A percentile compares a stretch with the other conserved stretches of the same genome.
Evolutionary conservation across 164 flowering plant species (phyloP).

Genomic region (Tetracentron sinense): DNA sequence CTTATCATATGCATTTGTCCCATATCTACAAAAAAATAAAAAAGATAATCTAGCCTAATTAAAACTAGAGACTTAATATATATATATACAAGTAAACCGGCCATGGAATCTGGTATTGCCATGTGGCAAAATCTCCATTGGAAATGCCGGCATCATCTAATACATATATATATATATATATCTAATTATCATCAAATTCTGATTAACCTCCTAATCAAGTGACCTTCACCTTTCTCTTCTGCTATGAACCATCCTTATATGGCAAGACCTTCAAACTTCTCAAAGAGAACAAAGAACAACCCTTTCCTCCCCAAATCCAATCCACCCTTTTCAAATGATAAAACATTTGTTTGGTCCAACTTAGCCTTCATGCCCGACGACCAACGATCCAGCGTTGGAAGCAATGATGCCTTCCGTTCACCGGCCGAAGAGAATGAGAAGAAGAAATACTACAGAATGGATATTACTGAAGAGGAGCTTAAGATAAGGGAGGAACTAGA

Average conservation of each 20-base stretch:
- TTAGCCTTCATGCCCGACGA: conserved; percentile 5
- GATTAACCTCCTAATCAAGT: background rate
- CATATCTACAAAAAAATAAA: too few species aligned
- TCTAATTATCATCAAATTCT: background rate
- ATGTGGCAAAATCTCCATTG: background rate
- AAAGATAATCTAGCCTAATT: background rate
- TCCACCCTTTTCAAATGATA: background rate
- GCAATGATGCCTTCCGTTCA: background rate
- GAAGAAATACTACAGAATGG: background rate
- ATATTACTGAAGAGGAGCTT: conserved; percentile 3
- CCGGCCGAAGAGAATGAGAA: background rate
- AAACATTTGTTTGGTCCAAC: conserved; percentile 2
- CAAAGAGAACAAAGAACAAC: background rate
- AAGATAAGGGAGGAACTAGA: background rate
- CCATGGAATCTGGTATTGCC: background rate
- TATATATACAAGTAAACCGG: background rate
- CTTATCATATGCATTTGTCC: too few species aligned
- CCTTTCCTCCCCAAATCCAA: background rate
- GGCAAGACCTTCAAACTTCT: background rate
- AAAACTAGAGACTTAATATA: background rate
- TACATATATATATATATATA: background rate
- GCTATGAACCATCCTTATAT: background rate
- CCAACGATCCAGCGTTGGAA: background rate
- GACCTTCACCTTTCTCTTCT: background rate
- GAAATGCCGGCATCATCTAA: background rate